A percentile compares a stretch with the other conserved stretches of the same genome.
phyloP scores from a whole-genome alignment of 148 eudicot genomes.

The Fagopyrum esculentum region DNA sequence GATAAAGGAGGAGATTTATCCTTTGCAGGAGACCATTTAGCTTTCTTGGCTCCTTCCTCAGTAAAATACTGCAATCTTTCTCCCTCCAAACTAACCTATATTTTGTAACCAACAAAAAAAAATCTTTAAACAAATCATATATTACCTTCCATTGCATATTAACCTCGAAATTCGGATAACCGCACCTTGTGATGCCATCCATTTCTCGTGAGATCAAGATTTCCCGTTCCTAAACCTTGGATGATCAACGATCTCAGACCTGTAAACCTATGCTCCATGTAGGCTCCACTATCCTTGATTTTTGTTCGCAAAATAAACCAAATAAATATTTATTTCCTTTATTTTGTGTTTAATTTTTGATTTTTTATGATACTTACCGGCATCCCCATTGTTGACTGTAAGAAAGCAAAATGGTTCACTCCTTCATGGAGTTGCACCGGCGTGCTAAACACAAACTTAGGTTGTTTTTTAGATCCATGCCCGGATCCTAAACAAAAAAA shows the following conservation, averaged over 20 bases:
- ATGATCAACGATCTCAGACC: constrained; percentile 44
- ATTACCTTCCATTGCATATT: too few species aligned
- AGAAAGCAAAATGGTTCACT: constrained; percentile 22
- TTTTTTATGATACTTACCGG: constrained; percentile 18
- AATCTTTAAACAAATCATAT: not conserved
- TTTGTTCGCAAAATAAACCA: not conserved
- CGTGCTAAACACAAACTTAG: constrained; percentile 18
- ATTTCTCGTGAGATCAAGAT: constrained; percentile 58
- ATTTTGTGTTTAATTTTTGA: not conserved
- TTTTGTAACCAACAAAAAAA: not conserved
- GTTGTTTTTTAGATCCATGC: constrained; percentile 29
- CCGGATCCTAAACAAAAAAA: constrained; percentile 17
- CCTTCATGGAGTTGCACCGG: constrained; percentile 29
- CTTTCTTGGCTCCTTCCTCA: constrained; percentile 54
- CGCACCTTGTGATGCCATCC: constrained; percentile 67
- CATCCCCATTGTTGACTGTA: constrained; percentile 34
- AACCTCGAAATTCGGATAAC: not conserved
- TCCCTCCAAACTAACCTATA: constrained; percentile 55
- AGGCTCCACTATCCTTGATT: constrained; percentile 74
- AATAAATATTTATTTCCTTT: not conserved
- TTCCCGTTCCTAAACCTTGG: constrained; percentile 69
- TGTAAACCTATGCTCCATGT: constrained; percentile 71
- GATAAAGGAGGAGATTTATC: constrained; percentile 28
- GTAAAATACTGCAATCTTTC: constrained; percentile 44
- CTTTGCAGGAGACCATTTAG: constrained; percentile 39